These are phyloP conservation scores for Glycine soja DNA, from an alignment of 306 rosid species.

Conservation along the genomic window DNA sequence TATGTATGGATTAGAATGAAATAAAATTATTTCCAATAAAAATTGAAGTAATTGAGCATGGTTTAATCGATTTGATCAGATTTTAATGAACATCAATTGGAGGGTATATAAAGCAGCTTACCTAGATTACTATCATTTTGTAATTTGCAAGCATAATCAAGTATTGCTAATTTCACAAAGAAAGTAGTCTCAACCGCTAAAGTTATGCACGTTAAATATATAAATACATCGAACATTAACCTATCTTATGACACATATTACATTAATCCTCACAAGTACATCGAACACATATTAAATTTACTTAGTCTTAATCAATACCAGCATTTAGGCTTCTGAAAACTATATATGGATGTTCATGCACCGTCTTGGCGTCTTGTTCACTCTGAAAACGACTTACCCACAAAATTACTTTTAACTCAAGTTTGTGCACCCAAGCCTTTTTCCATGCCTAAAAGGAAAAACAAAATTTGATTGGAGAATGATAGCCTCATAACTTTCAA, in stretches of 20 bases:
- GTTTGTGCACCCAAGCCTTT: not conserved
- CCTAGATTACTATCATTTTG: no score
- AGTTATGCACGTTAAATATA: no score
- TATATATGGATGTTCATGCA: conserved; percentile 22
- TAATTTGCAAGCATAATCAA: no score
- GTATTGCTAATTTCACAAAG: no score
- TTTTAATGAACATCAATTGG: not conserved
- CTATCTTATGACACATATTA: not conserved
- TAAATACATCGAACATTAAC: no score
- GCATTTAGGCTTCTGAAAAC: not conserved
- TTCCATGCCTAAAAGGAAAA: conserved; percentile 30
- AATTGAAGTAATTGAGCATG: not conserved
- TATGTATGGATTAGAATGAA: not conserved
- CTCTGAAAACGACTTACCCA: conserved; percentile 27
- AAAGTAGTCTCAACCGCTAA: no score
- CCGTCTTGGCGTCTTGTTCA: conserved; percentile 11
- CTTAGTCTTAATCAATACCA: conserved; percentile 42
- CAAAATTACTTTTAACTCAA: not conserved
- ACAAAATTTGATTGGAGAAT: conserved; percentile 36
- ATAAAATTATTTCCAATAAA: not conserved
- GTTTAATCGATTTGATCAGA: not conserved
- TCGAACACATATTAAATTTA: conserved; percentile 21
- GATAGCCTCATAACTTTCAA: conserved; percentile 6
- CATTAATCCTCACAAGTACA: not conserved
- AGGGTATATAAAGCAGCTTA: no score